A percentile compares a stretch with the other conserved stretches of the same genome.
phyloP scores from a whole-genome alignment of 345 rosid genomes.

The Salix arbutifolia region DNA sequence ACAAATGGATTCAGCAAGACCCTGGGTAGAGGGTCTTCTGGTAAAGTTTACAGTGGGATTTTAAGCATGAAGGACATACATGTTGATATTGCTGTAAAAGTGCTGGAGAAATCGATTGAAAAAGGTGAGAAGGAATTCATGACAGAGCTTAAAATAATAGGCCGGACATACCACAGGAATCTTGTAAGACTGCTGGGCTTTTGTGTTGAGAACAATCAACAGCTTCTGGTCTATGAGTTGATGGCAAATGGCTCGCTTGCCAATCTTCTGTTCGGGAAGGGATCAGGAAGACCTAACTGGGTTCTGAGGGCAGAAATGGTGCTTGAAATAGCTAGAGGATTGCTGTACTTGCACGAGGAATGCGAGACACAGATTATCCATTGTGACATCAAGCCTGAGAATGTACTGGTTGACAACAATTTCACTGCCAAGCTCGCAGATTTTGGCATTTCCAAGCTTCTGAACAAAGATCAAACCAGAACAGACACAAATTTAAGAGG shows the following conservation, averaged over 20 bases:
- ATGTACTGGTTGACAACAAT: conserved; percentile 25
- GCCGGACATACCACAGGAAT: conserved; percentile 29
- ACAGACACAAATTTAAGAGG: conserved; percentile 27
- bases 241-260: conserved; percentile 28
- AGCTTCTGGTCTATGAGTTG: conserved; percentile 26
- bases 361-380: conserved; percentile 28
- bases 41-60: conserved; percentile 24
- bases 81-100: conserved; percentile 27
- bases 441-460: conserved; percentile 32
- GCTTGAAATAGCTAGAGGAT: conserved; percentile 24
- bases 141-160: conserved; percentile 31
- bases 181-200: conserved; percentile 30
- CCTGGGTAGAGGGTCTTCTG: conserved; percentile 32
- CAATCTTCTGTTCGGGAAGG: conserved; percentile 7
- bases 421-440: conserved; percentile 28
- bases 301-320: conserved; percentile 19
- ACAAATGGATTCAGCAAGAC: conserved; percentile 22
- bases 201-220: conserved; percentile 20
- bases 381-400: conserved; percentile 37
- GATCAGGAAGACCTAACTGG: conserved; percentile 20
- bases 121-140: conserved; percentile 21
- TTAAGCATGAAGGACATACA: conserved; percentile 3
- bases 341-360: conserved; percentile 31
- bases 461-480: conserved; percentile 32
- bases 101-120: conserved; percentile 21